These are phyloP conservation scores for Alloascoidea hylecoeti DNA, from an alignment of 805 yeast genomes.

Conservation along the genomic window DNA sequence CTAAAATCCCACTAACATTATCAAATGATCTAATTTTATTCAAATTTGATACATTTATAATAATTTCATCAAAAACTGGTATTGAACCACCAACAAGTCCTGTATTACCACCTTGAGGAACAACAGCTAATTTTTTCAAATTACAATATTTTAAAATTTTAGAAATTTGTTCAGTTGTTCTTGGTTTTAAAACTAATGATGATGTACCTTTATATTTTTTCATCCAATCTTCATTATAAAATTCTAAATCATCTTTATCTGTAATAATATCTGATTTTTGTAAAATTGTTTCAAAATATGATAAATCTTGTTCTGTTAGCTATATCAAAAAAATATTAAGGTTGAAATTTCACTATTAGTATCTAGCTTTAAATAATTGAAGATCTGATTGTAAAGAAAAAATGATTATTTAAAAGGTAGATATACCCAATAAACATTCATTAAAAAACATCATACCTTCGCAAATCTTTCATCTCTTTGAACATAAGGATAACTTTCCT, in stretches of 20 bases:
- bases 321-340: conserved; percentile 6
- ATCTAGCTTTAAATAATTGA: too few relatives aligned
- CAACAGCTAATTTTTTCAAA: conserved; percentile 64
- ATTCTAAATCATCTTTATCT: conserved; percentile 47
- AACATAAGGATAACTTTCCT: neutral
- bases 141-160: conserved; percentile 70
- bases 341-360: neutral
- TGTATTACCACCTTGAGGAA: conserved; percentile 96
- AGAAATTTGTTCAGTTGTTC: conserved; percentile 63
- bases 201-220: conserved; percentile 86
- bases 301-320: neutral
- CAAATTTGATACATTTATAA: conserved; percentile 53
- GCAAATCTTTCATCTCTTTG: neutral
- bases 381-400: too few relatives aligned
- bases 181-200: conserved; percentile 68
- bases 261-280: conserved; percentile 19
- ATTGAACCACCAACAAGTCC: conserved; percentile 92
- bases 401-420: too few relatives aligned
- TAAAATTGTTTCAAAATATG: neutral
- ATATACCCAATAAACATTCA: too few relatives aligned
- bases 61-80: conserved; percentile 85
- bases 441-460: neutral
- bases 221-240: conserved; percentile 89
- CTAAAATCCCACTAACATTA: conserved; percentile 66
- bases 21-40: conserved; percentile 79